Evolutionary conservation across 2,329 filamentous ascomycete species (phyloP).

Genomic region (Alternaria solani): DNA sequence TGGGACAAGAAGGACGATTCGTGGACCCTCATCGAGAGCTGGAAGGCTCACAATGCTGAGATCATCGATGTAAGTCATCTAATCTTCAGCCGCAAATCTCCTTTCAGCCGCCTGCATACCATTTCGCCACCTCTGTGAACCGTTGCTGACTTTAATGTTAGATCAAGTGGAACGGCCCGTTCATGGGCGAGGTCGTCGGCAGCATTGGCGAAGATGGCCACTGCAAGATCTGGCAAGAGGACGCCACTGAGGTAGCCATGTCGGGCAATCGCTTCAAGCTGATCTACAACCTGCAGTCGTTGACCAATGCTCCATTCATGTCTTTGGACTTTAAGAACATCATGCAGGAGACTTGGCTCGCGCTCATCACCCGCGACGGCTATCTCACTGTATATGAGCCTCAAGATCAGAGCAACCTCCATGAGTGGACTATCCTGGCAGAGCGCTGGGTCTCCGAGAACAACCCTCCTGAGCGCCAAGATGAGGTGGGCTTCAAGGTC

Average conservation of each 20-base stretch:
- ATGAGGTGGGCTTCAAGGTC: conserved; percentile 86
- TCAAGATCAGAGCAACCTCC: conserved; percentile 80
- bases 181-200: conserved; percentile 85
- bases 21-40: conserved; percentile 85
- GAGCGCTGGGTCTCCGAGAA: conserved; percentile 75
- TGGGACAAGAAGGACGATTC: conserved; percentile 81
- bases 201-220: conserved; percentile 89
- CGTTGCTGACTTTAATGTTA: conserved; percentile 50
- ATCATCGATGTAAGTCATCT: conserved; percentile 75
- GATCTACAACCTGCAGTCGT: conserved; percentile 68
- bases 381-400: conserved; percentile 84
- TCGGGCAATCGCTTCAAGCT: conserved; percentile 82
- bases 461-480: conserved; percentile 72
- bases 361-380: conserved; percentile 83
- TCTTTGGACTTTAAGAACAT: conserved; percentile 89
- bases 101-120: conserved; percentile 28
- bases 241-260: conserved; percentile 76
- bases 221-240: conserved; percentile 93
- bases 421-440: conserved; percentile 78
- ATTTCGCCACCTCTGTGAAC: conserved; percentile 24
- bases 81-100: conserved; percentile 25
- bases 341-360: conserved; percentile 83
- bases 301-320: conserved; percentile 74
- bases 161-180: conserved; percentile 94
- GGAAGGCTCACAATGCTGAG: conserved; percentile 89